These are phyloP conservation scores for Salicornia ramosissima DNA, from an alignment of 148 eudicot species.

Conservation along the genomic window DNA sequence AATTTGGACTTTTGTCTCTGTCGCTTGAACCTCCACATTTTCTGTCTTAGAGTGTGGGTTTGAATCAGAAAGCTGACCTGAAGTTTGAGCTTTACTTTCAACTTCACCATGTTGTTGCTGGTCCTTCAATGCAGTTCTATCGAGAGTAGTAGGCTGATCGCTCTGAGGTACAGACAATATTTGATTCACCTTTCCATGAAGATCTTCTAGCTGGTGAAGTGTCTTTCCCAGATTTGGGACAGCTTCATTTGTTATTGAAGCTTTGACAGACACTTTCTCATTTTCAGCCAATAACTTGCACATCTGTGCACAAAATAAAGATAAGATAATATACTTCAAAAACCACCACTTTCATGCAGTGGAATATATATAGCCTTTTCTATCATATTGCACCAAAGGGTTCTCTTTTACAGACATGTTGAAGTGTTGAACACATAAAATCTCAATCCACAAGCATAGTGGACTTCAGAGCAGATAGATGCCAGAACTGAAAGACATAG, in stretches of 20 bases:
- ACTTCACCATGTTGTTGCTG: constrained; percentile 4
- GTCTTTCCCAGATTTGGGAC: constrained; percentile 35
- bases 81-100: constrained; percentile 20
- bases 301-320: constrained; percentile 38
- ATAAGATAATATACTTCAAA: background rate
- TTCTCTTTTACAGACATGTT: background rate
- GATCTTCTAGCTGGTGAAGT: constrained; percentile 40
- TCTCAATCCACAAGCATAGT: no score
- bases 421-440: no score
- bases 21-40: constrained; percentile 8
- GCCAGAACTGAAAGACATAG: background rate
- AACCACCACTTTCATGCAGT: background rate
- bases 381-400: background rate
- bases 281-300: constrained; percentile 44
- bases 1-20: constrained; percentile 5
- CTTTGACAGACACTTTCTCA: constrained; percentile 33
- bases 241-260: constrained; percentile 32
- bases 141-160: constrained; percentile 3
- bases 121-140: constrained; percentile 10
- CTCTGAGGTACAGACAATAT: constrained; percentile 28
- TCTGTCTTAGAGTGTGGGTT: constrained; percentile 7
- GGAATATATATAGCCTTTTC: background rate
- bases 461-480: background rate
- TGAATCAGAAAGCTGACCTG: constrained; percentile 13
- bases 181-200: constrained; percentile 32